These are phyloP conservation scores for Xerophyta viscosa DNA, from an alignment of 106 monocot genomes.

Conservation along the genomic window DNA sequence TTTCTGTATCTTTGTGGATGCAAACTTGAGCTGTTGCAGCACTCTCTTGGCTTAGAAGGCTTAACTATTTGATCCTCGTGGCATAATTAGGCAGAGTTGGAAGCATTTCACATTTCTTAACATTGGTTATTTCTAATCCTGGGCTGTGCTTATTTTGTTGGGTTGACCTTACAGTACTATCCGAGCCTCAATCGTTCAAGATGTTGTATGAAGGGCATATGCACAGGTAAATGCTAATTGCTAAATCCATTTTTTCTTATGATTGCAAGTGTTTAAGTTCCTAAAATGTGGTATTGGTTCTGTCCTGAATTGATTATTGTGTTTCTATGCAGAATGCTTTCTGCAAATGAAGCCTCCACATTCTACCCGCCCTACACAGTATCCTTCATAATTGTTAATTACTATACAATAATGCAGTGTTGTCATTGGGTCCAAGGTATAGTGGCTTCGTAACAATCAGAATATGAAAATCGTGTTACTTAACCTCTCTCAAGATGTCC, in stretches of 20 bases:
- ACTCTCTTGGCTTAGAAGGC: too few species aligned
- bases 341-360: conserved; percentile 84
- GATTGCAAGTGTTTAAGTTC: not conserved
- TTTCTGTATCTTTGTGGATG: too few species aligned
- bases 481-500: conserved; percentile 60
- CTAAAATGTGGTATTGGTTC: not conserved
- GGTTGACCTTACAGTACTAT: conserved; percentile 47
- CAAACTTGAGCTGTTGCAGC: too few species aligned
- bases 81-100: too few species aligned
- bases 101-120: too few species aligned
- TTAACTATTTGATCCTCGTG: too few species aligned
- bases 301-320: not conserved
- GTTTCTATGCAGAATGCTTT: conserved; percentile 68
- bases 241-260: not conserved
- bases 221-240: conserved; percentile 68
- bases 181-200: conserved; percentile 94
- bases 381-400: conserved; percentile 37
- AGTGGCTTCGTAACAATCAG: too few species aligned
- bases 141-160: not conserved
- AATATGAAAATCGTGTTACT: conserved; percentile 12
- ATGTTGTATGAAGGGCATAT: conserved; percentile 93
- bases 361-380: conserved; percentile 72
- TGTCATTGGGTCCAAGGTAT: too few species aligned
- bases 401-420: not conserved
- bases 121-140: too few species aligned